Conservation (phyloP, 202 grass and related monocot genomes). For the Schoenoplectus tabernaemontani region DNA sequence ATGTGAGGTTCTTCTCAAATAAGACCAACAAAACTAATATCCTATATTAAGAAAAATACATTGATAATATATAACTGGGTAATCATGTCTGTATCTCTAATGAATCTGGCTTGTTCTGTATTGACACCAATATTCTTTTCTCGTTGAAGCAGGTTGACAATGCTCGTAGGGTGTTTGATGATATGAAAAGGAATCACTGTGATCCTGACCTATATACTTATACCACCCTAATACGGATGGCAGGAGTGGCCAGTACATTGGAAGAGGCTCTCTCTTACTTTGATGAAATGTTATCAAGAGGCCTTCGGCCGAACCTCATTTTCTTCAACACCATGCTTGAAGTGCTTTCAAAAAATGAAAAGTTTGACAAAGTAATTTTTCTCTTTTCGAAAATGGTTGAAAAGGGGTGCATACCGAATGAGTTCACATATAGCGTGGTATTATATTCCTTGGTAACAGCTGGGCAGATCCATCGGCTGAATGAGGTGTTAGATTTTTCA, state of each 20-base stretch:
- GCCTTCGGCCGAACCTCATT: slow-evolving; percentile 54
- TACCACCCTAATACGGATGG: slow-evolving; percentile 90
- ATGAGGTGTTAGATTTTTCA: slow-evolving; percentile 60
- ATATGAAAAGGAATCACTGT: slow-evolving; percentile 78
- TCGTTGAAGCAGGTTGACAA: slow-evolving; percentile 48
- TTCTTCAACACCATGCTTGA: slow-evolving; percentile 83
- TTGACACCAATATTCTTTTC: not conserved
- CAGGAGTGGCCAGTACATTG: slow-evolving; percentile 51
- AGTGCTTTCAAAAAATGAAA: slow-evolving; percentile 77
- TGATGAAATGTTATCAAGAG: slow-evolving; percentile 74
- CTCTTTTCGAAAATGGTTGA: slow-evolving; percentile 83
- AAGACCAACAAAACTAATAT: too few species aligned
- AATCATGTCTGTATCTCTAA: not conserved
- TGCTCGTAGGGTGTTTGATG: slow-evolving; percentile 73
- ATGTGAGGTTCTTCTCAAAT: too few species aligned
- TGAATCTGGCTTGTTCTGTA: not conserved
- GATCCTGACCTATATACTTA: slow-evolving; percentile 79
- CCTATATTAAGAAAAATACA: not conserved
- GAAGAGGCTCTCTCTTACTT: slow-evolving; percentile 56
- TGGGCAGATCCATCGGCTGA: slow-evolving; percentile 55
- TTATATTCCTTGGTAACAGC: slow-evolving; percentile 55
- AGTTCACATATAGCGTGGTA: slow-evolving; percentile 72
- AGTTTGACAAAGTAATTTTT: slow-evolving; percentile 66
- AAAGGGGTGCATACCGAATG: slow-evolving; percentile 50
- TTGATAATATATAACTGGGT: not conserved